Evolutionary conservation across 352 stramenopile species (phyloP), one percentile per base, ranked within the genome.

Genomic region (Globisporangium sylvaticum): DNA sequence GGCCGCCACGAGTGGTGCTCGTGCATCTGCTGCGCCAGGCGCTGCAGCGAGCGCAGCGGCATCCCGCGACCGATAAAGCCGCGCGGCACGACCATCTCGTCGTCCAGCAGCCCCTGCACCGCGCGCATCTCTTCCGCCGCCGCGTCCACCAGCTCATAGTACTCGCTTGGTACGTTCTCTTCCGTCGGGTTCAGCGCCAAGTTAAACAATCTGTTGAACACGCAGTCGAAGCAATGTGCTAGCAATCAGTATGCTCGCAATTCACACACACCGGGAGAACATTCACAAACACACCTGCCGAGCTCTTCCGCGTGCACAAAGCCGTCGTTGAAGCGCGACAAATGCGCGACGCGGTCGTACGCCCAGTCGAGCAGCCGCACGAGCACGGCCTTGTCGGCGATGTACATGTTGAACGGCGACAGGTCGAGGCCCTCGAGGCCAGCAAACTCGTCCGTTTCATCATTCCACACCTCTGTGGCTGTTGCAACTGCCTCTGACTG

Each of bases 321-420:
- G 20, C 72, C 75, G 71, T 91, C 83, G 3, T 69, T 58, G 54
- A 84, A 80, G 10, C 65, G 60, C 6, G 74, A 81, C 22, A 76
- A 64, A 31, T 50, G 56, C 6, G 74, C 79, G 15, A 82, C 73
- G 64, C 75, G 71, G 62, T 81, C 73, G 67, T 91, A 91, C 14
- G 83, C 78, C 81, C 81, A 91, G 44, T 89, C 81, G 24, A 91
- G 74, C 31, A 91, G 76, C 22, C 71, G 69, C 34, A 77, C 69
- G 20, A 91, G 74, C 22, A 85, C 69, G 32, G 71, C 58, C 44
- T 72, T 75, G 32, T 91, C 76, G 4, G 83, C 81, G 42, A 74
- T 83, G 24, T 87, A 79, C 37, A 82, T 69, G 58, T 84, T 82
- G 65, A 91, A 91, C 14, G 81, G 79, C 20, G 77, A 62, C 53